A percentile compares a stretch with the other conserved stretches of the same genome.
Evolutionary conservation across 78 protist genomes (phyloP).

Genomic region (Chrysochromulina parva): DNA sequence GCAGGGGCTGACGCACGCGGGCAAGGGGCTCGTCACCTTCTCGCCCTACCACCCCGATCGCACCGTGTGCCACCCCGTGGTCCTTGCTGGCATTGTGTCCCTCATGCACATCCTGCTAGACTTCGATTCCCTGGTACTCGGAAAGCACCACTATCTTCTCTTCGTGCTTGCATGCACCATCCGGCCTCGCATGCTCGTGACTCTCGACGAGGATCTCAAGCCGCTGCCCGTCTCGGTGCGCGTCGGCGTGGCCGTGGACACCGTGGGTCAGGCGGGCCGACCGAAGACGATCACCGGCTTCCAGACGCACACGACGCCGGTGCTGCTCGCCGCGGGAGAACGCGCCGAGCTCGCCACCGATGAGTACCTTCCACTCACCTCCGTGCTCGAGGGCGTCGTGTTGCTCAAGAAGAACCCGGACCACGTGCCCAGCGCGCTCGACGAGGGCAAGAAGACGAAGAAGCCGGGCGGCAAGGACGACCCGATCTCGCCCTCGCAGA

Average conservation of each 20-base stretch:
- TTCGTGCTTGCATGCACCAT: conserved; percentile 72
- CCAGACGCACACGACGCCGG: conserved; percentile 98
- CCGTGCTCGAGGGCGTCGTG: conserved; percentile 88
- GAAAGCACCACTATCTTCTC: conserved; percentile 86
- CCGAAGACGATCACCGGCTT: conserved; percentile 99
- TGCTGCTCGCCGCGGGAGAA: conserved; percentile 86
- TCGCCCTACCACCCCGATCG: conserved; percentile 79
- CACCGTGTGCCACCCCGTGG: conserved; percentile 42
- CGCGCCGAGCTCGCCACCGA: conserved; percentile 97
- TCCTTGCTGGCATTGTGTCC: conserved; percentile 49
- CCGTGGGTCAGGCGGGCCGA: conserved; percentile 53
- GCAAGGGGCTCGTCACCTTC: conserved; percentile 79
- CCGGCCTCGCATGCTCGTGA: conserved; percentile 92
- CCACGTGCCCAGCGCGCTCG: too few relatives aligned
- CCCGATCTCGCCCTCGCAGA: too few relatives aligned
- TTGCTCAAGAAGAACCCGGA: conserved; percentile 62
- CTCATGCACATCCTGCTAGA: conserved; percentile 77
- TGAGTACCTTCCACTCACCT: conserved; percentile 78
- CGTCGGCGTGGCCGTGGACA: conserved; percentile 65
- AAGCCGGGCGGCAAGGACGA: too few relatives aligned
- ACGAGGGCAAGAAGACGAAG: too few relatives aligned
- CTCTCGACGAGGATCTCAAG: conserved; percentile 76
- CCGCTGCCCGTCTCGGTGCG: conserved; percentile 73
- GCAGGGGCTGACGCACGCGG: conserved; percentile 90
- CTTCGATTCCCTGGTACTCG: conserved; percentile 69